Base-by-base conservation (phyloP, 2,329 filamentous ascomycete species). In the Mollisiaceae sp. region DNA sequence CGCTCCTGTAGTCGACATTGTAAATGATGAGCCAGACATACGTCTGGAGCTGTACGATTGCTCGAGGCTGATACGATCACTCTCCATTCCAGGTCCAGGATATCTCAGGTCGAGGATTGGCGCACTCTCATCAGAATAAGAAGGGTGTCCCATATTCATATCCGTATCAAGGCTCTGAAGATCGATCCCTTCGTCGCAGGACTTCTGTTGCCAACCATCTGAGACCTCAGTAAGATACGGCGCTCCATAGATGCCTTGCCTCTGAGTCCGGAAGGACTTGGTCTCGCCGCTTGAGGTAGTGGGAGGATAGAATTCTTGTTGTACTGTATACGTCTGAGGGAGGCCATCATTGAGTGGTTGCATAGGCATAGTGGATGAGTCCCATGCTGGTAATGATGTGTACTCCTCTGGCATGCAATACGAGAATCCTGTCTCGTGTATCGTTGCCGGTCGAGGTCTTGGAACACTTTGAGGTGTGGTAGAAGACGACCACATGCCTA, bases 1-100 rank as follows among this genome's bases (percentile, higher is more conserved):
- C 24, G 82, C 83, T 24, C 88, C 85, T 50, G 85, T 85, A 0
- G 86, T 91, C 18, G 90, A 92, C 79, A 92, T 85, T 45, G 89
- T 90, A 73, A 91, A 91, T 0, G 90, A 91, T 2, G 90, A 91
- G 57, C 89, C 89, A 22, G 90, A 91, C 81, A 91, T 85, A 67
- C 89, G 85, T 65, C 89, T 83, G 56, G 83, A 81, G 68, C 85
- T 83, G 55, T 83, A 77, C n/a, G 79, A 80, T 62, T 82, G 79
- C 47, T 87, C 85, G 66, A 85, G 81, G 64, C 79, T 80, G 66
- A 85, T 72, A 20, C 78, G 69, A 41, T 87, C 84, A 62, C 80
- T 78, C n/a, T 88, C 86, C 76, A 82, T 71, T 70, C 79, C 78
- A 62, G 77, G 71, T 66, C 81, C 76, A 67, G 79, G 71, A 71